Percentiles rank a stretch among this genome's conserved stretches.
These are phyloP conservation scores for Dryadomyces quercivorus DNA, from an alignment of 2,329 filamentous ascomycete species.

Conservation along the genomic window DNA sequence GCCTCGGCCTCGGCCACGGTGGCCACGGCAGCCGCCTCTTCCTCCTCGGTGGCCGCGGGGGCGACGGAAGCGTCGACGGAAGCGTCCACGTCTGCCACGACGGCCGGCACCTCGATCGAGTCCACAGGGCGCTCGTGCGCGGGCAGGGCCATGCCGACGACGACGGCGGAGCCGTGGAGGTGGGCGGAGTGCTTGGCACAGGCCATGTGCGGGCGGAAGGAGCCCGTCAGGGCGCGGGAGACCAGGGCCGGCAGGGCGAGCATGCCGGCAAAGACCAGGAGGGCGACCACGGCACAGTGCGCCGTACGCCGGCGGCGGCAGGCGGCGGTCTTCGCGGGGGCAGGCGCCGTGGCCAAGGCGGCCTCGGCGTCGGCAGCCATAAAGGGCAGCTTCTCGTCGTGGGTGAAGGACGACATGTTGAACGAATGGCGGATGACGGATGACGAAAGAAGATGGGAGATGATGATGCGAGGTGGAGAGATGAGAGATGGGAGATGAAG, in stretches of 20 bases:
- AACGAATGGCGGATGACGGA: not conserved
- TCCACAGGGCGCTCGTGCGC: too few species aligned
- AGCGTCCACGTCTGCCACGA: too few species aligned
- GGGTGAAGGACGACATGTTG: not conserved
- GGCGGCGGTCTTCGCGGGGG: not conserved
- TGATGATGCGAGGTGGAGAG: not conserved
- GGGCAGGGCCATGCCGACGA: too few species aligned
- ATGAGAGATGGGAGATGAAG: too few species aligned
- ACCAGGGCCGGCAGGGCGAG: not conserved
- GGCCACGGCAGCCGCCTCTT: not conserved
- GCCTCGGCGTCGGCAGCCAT: not conserved
- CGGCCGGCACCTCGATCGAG: not conserved
- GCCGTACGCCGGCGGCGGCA: not conserved
- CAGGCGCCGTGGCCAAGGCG: not conserved
- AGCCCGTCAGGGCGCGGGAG: not conserved
- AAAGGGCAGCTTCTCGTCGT: constrained; percentile 1
- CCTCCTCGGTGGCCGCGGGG: not conserved
- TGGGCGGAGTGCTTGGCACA: not conserved
- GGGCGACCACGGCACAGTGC: not conserved
- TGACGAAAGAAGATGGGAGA: not conserved
- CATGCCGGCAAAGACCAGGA: not conserved
- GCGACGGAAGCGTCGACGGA: not conserved
- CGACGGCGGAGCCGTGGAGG: too few species aligned
- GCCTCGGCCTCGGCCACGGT: not conserved
- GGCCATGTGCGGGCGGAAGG: not conserved